Evolutionary conservation across 2,329 filamentous ascomycete species (phyloP).

Genomic region (Diplodia sapinea): DNA sequence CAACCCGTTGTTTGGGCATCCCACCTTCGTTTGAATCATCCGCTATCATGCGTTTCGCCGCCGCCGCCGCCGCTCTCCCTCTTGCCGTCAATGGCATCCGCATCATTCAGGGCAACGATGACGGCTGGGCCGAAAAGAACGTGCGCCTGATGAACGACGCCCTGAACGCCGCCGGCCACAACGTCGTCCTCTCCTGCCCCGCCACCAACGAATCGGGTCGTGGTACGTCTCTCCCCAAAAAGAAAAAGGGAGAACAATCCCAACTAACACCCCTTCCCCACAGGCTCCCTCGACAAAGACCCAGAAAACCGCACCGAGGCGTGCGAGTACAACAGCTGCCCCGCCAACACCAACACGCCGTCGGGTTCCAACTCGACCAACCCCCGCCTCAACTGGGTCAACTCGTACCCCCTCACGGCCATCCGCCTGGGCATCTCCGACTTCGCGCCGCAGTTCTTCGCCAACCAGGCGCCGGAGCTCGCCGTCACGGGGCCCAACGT

Average conservation of each 20-base stretch:
- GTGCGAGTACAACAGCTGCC: slow-evolving; percentile 69
- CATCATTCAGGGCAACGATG: slow-evolving; percentile 72
- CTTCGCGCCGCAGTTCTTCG: slow-evolving; percentile 62
- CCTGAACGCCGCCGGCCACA: slow-evolving; percentile 62
- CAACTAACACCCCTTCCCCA: slow-evolving; percentile 28
- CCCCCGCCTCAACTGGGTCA: slow-evolving; percentile 72
- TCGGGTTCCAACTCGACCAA: slow-evolving; percentile 63
- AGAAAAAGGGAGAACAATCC: neutral
- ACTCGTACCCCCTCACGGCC: slow-evolving; percentile 70
- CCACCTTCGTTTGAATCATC: slow-evolving; percentile 2
- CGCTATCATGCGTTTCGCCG: slow-evolving; percentile 13
- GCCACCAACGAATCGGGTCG: slow-evolving; percentile 70
- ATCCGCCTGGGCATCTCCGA: slow-evolving; percentile 67
- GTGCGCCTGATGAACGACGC: slow-evolving; percentile 65
- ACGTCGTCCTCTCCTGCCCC: slow-evolving; percentile 68
- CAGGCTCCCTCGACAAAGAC: slow-evolving; percentile 60
- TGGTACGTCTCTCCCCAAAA: slow-evolving; percentile 49
- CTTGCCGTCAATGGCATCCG: slow-evolving; percentile 51
- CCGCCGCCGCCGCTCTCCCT: slow-evolving; percentile 33
- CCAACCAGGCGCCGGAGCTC: slow-evolving; percentile 60
- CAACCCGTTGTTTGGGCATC: neutral
- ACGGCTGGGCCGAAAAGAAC: slow-evolving; percentile 75
- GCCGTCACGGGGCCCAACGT: slow-evolving; percentile 71
- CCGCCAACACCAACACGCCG: slow-evolving; percentile 58
- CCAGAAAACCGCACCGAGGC: slow-evolving; percentile 55